These are phyloP conservation scores for Sechiopsis laciniata DNA, from an alignment of 306 rosid species.

Conservation along the genomic window DNA sequence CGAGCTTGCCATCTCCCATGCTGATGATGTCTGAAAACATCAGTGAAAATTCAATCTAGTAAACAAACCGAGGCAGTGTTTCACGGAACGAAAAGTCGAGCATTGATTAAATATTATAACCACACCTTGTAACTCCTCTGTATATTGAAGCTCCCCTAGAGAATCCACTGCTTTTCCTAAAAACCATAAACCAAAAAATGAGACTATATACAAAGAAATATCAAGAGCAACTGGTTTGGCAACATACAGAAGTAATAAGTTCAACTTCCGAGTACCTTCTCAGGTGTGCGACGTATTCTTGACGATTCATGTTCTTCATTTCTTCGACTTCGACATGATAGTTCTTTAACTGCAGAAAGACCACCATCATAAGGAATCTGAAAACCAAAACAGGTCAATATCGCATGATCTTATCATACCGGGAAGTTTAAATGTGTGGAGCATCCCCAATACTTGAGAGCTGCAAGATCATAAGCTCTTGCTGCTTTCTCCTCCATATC, in stretches of 20 bases:
- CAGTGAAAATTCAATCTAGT: not conserved
- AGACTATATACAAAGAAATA: not conserved
- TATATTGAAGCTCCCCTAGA: conserved; percentile 95
- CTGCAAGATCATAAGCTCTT: conserved; percentile 95
- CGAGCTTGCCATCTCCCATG: conserved; percentile 99
- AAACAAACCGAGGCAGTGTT: conserved; percentile 10
- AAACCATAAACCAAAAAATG: conserved; percentile 17
- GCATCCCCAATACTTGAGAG: conserved; percentile 95
- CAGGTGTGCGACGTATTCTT: conserved; percentile 91
- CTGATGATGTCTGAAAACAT: conserved; percentile 70
- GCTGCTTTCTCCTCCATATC: conserved; percentile 99
- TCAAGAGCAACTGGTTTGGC: not conserved
- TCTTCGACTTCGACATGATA: conserved; percentile 66
- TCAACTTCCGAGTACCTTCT: conserved; percentile 46
- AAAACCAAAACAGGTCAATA: not conserved
- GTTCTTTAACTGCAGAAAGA: conserved; percentile 55
- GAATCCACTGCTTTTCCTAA: conserved; percentile 96
- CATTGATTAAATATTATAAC: not conserved
- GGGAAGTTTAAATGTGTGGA: conserved; percentile 85
- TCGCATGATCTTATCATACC: conserved; percentile 30
- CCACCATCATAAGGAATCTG: not conserved
- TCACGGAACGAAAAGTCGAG: not conserved
- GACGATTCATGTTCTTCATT: conserved; percentile 94
- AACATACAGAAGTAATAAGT: not conserved
- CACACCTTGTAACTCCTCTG: conserved; percentile 93